phyloP scores from a whole-genome alignment of 441 rosid species.

The Mallotus japonicus region DNA sequence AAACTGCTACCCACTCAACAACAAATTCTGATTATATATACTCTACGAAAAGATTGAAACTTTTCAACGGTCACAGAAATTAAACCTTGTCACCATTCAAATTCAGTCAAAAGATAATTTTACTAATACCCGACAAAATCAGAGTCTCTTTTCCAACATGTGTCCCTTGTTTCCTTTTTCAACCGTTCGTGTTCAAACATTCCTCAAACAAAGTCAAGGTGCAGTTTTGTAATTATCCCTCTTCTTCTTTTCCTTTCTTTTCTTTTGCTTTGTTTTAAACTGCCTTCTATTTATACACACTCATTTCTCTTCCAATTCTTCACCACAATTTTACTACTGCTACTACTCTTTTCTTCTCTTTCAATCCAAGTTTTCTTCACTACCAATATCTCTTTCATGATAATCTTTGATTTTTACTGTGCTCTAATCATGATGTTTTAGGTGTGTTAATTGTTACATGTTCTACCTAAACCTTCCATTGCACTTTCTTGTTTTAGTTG shows the following conservation, averaged over 20 bases:
- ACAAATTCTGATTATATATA: too few species aligned
- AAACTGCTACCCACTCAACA: too few species aligned
- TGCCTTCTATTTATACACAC: conserved; percentile 55
- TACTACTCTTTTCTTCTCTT: conserved; percentile 11
- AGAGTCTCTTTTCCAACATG: conserved; percentile 45
- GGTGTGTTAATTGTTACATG: conserved; percentile 31
- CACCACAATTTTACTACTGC: not conserved
- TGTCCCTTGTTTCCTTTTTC: conserved; percentile 42
- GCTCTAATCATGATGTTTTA: conserved; percentile 29
- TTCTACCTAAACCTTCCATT: conserved; percentile 16
- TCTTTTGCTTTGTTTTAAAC: conserved; percentile 7
- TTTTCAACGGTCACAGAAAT: conserved; percentile 49
- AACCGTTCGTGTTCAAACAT: conserved; percentile 36
- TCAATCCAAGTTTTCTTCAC: conserved; percentile 12
- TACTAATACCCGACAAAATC: conserved; percentile 52
- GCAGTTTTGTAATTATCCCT: conserved; percentile 43
- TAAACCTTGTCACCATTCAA: conserved; percentile 26
- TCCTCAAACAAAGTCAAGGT: conserved; percentile 38
- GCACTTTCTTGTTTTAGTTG: not conserved
- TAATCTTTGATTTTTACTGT: conserved; percentile 17
- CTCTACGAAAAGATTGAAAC: conserved; percentile 8
- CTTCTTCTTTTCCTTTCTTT: conserved; percentile 21
- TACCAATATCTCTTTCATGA: not conserved
- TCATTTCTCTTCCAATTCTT: conserved; percentile 17
- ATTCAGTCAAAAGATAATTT: conserved; percentile 50